Percentiles rank a stretch among this genome's conserved stretches.
Evolutionary conservation across 1,284 basidiomycete genomes (phyloP).

Genomic region (Trichosporon sp.): DNA sequence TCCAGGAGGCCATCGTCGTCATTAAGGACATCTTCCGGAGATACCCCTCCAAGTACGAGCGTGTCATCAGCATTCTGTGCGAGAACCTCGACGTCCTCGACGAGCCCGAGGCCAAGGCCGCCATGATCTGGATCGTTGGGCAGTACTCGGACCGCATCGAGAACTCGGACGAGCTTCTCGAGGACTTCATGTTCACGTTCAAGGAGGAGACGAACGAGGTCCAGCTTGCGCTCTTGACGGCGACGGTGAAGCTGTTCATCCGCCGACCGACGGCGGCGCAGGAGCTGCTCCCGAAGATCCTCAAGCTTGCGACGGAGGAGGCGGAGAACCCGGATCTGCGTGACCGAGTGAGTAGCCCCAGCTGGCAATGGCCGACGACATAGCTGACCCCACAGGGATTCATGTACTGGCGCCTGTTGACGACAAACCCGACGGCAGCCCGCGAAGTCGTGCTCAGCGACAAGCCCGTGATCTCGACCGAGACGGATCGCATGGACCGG

Average conservation of each 20-base stretch:
- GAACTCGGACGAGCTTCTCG: conserved; percentile 89
- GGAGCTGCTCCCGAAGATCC: conserved; percentile 81
- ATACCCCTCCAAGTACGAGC: conserved; percentile 97
- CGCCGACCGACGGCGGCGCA: conserved; percentile 91
- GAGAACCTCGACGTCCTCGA: conserved; percentile 94
- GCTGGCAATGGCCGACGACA: too few species aligned
- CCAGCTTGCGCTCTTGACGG: conserved; percentile 92
- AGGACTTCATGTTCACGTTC: conserved; percentile 88
- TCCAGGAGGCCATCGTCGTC: conserved; percentile 96
- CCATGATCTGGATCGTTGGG: conserved; percentile 98
- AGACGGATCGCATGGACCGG: conserved; percentile 95
- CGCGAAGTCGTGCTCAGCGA: conserved; percentile 89
- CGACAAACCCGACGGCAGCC: conserved; percentile 87
- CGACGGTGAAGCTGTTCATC: conserved; percentile 95
- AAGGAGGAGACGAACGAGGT: conserved; percentile 90
- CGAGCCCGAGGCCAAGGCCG: conserved; percentile 96
- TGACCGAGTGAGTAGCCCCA: conserved; percentile 60
- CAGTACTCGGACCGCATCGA: conserved; percentile 97
- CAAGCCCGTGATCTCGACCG: conserved; percentile 95
- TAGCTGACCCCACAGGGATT: conserved; percentile 64
- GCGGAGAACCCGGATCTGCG: conserved; percentile 97
- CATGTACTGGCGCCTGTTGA: conserved; percentile 98
- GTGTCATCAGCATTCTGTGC: conserved; percentile 91
- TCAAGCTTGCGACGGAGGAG: conserved; percentile 93
- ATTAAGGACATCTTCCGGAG: conserved; percentile 99